A percentile compares a stretch with the other conserved stretches of the same genome.
phyloP scores from a whole-genome alignment of 2,329 filamentous ascomycete genomes.

The Aspergillus tubingensis region DNA sequence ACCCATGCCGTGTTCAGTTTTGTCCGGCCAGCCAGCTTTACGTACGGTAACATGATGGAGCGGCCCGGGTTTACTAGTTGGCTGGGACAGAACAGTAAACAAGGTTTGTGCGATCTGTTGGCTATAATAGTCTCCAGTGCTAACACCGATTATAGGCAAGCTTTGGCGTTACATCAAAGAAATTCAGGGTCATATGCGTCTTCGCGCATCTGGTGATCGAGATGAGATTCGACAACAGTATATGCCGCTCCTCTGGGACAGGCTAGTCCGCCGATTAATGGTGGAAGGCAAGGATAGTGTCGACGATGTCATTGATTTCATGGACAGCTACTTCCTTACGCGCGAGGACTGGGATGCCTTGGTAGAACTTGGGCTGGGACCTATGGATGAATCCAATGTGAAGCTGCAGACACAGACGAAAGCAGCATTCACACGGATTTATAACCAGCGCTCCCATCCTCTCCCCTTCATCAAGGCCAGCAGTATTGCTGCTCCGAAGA shows the following conservation, averaged over 20 bases:
- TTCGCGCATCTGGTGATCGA: constrained; percentile 84
- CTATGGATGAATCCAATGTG: constrained; percentile 73
- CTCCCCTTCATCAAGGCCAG: constrained; percentile 95
- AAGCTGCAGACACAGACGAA: constrained; percentile 85
- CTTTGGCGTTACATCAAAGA: constrained; percentile 83
- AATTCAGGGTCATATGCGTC: constrained; percentile 94
- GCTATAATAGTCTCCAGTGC: not conserved
- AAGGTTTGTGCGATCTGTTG: constrained; percentile 54
- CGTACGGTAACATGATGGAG: constrained; percentile 73
- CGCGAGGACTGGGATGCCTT: constrained; percentile 94
- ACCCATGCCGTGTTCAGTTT: constrained; percentile 95
- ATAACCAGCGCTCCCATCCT: constrained; percentile 84
- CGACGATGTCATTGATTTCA: constrained; percentile 81
- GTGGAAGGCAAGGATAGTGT: constrained; percentile 80
- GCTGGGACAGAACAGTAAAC: constrained; percentile 94
- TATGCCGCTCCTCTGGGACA: constrained; percentile 81
- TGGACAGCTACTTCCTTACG: constrained; percentile 96
- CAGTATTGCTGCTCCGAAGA: constrained; percentile 71
- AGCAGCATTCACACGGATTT: constrained; percentile 83
- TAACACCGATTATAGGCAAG: constrained; percentile 47
- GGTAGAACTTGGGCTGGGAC: constrained; percentile 84
- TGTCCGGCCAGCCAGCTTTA: constrained; percentile 83
- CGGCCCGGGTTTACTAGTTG: constrained; percentile 80
- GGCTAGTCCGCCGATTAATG: constrained; percentile 73
- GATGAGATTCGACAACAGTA: constrained; percentile 96